Conservation (phyloP, 1,284 basidiomycete species). For the Leccinum fallax region DNA sequence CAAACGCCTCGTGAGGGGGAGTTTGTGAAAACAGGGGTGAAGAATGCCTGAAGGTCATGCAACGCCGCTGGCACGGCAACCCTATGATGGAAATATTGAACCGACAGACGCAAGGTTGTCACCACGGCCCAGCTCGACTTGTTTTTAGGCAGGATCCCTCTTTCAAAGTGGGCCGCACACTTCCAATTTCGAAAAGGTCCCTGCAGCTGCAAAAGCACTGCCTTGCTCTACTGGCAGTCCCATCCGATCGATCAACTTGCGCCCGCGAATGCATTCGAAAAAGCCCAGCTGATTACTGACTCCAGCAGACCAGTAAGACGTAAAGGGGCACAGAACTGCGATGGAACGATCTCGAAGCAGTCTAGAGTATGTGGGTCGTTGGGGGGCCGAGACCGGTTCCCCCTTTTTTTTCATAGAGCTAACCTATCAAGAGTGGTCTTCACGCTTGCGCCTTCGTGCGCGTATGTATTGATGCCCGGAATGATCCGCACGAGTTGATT, state of each 20-base stretch:
- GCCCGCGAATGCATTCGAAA: conserved; percentile 6
- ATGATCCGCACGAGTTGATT: conserved; percentile 32
- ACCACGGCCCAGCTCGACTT: not conserved
- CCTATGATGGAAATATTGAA: conserved; percentile 3
- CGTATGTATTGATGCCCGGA: conserved; percentile 23
- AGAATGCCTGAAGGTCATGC: not conserved
- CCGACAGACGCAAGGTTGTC: not conserved
- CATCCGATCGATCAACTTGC: conserved; percentile 6
- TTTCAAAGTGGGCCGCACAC: not conserved
- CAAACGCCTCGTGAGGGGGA: conserved; percentile 25
- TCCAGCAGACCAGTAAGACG: not conserved
- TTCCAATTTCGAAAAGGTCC: conserved; percentile 5
- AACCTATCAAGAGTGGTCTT: conserved; percentile 10
- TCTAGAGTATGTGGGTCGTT: conserved; percentile 12
- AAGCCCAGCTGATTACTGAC: not conserved
- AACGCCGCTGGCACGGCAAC: not conserved
- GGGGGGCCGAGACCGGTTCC: not conserved
- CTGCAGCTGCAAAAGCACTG: conserved; percentile 6
- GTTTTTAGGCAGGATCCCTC: not conserved
- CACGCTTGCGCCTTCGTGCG: conserved; percentile 18
- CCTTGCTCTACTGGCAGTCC: conserved; percentile 2
- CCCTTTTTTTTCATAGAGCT: conserved; percentile 2
- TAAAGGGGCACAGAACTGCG: conserved; percentile 1
- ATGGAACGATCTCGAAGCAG: conserved; percentile 1
- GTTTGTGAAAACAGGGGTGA: conserved; percentile 7